Evolutionary conservation across 805 yeast genomes (phyloP).

Genomic region (Wickerhamiella allomyrinae): DNA sequence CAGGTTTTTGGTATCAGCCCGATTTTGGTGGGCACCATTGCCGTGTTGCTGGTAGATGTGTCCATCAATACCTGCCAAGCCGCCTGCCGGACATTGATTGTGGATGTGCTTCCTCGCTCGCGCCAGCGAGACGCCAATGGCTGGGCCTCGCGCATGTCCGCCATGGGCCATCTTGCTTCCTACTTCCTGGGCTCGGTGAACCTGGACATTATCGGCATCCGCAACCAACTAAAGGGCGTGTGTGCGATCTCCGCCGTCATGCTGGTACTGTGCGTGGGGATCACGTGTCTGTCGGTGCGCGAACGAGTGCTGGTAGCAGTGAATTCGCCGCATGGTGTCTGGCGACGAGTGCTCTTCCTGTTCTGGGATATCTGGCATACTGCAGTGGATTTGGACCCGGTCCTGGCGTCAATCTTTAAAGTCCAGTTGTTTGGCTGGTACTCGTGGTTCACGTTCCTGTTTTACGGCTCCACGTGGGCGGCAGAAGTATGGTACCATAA

Average conservation of each 20-base stretch:
- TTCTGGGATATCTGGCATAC: slow-evolving; percentile 7
- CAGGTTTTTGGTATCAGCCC: slow-evolving; percentile 27
- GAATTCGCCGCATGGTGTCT: slow-evolving; percentile 20
- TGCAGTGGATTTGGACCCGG: slow-evolving; percentile 30
- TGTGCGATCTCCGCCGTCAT: slow-evolving; percentile 31
- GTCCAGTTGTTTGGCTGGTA: slow-evolving; percentile 56
- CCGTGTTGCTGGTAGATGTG: slow-evolving; percentile 43
- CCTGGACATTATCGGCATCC: slow-evolving; percentile 30
- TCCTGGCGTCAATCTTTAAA: slow-evolving; percentile 36
- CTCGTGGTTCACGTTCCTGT: slow-evolving; percentile 52
- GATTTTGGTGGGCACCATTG: slow-evolving; percentile 19
- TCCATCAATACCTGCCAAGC: slow-evolving; percentile 48
- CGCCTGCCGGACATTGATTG: slow-evolving; percentile 44
- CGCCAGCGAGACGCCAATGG: slow-evolving; percentile 50
- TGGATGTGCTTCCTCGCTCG: slow-evolving; percentile 41
- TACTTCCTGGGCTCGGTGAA: slow-evolving; percentile 39
- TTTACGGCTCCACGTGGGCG: slow-evolving; percentile 51
- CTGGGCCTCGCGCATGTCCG: slow-evolving; percentile 53
- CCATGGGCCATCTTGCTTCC: slow-evolving; percentile 44
- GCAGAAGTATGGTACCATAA: slow-evolving; percentile 41
- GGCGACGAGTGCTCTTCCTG: neutral
- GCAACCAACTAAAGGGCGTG: slow-evolving; percentile 40
- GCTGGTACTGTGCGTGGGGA: slow-evolving; percentile 29
- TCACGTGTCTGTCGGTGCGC: slow-evolving; percentile 30
- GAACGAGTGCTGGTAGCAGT: slow-evolving; percentile 39